Percentiles rank a stretch among this genome's conserved stretches.
Conservation (phyloP, 345 rosid genomes). For the Populus deltoides region DNA sequence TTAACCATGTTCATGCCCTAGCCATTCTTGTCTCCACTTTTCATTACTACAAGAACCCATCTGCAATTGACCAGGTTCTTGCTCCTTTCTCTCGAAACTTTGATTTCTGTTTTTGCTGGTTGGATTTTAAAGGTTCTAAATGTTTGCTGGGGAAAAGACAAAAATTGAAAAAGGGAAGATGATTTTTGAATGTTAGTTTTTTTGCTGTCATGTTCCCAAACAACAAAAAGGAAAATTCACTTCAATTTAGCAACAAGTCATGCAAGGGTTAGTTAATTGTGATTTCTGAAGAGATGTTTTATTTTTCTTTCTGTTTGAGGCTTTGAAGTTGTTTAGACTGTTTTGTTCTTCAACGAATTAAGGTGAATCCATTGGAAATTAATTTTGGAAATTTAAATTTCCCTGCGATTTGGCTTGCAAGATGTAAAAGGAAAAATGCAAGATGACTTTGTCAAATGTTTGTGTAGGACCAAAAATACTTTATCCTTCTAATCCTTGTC, state of each 20-base stretch:
- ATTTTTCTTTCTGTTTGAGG: neutral
- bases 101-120: neutral
- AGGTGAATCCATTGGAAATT: neutral
- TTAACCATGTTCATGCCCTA: conserved; percentile 96
- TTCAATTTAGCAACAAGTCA: neutral
- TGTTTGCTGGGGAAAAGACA: neutral
- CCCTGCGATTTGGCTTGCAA: neutral
- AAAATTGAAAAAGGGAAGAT: neutral
- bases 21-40: conserved; percentile 97
- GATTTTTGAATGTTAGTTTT: conserved; percentile 5
- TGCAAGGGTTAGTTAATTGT: neutral
- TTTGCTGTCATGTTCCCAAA: neutral
- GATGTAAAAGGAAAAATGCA: neutral
- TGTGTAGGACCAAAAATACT: neutral
- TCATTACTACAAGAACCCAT: conserved; percentile 84
- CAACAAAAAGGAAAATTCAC: neutral
- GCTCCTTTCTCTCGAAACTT: neutral
- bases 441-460: conserved; percentile 1
- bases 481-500: neutral
- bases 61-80: conserved; percentile 96
- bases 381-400: neutral
- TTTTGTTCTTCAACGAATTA: neutral
- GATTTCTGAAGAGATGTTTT: neutral
- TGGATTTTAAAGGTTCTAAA: neutral
- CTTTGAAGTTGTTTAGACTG: neutral